Evolutionary conservation across 352 stramenopile genomes (phyloP).

Genomic region (Globisporangium polare): DNA sequence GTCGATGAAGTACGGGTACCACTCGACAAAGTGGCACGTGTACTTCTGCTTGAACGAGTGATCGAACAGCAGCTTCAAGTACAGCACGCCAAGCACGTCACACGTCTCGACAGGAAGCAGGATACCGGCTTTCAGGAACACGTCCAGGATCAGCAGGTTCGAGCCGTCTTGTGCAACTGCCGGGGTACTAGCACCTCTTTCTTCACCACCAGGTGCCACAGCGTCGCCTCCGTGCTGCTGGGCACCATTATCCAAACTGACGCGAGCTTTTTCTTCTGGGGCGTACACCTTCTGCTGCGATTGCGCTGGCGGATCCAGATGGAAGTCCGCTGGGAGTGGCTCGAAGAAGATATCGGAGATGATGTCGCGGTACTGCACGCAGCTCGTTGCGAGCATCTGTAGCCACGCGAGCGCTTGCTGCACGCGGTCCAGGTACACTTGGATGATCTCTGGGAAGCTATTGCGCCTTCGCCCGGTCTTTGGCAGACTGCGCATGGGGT

Average conservation of each 20-base stretch:
- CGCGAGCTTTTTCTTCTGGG: not conserved
- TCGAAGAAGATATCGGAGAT: conserved; percentile 60
- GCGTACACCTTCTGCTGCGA: not conserved
- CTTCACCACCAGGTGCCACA: not conserved
- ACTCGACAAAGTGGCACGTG: conserved; percentile 76
- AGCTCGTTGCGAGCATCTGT: conserved; percentile 70
- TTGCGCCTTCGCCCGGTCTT: conserved; percentile 37
- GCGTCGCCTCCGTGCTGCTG: conserved; percentile 16
- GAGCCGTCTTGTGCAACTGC: not conserved
- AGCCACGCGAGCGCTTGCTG: conserved; percentile 63
- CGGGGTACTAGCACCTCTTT: not conserved
- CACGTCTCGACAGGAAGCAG: conserved; percentile 66
- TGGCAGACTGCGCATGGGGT: conserved; percentile 31
- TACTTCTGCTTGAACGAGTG: conserved; percentile 78
- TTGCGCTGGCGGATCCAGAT: conserved; percentile 21
- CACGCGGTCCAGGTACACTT: conserved; percentile 52
- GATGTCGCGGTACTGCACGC: conserved; percentile 57
- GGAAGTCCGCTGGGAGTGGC: conserved; percentile 44
- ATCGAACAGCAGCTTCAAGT: conserved; percentile 80
- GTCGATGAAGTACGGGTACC: conserved; percentile 79
- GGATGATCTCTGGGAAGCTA: conserved; percentile 39
- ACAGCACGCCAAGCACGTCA: conserved; percentile 77
- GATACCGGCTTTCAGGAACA: conserved; percentile 70
- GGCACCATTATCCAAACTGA: conserved; percentile 6
- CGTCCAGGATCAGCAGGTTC: conserved; percentile 47